Base-by-base conservation (phyloP, 108 stramenopile species). In the Cyclostephanos tholiformis region DNA sequence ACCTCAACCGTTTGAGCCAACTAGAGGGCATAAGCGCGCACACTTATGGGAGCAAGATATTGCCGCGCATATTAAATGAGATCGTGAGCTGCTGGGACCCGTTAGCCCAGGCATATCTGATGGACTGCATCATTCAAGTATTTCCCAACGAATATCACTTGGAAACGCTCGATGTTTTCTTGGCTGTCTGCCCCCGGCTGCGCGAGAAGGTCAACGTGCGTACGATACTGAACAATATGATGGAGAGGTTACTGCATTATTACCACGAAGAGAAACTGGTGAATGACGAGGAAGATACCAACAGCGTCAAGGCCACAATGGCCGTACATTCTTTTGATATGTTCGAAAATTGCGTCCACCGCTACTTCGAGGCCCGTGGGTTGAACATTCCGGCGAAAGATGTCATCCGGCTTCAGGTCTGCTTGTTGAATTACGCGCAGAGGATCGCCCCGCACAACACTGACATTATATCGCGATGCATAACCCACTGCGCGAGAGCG, bases 141-240 rank as follows among this genome's bases (percentile, higher is more conserved):
- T 99, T 99, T 64, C 98, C 98, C 6, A 96, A 97, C 75, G 96
- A 97, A 67, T 99, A 95, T 81, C 98, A 99, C 74, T 86, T 99
- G 62, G 95, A 92, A 51, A 98, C 99, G 8, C 85, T 99, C 77
- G 94, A 91, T 43, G 79, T 88, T 51, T 89, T 98, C 30, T 72
- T 99, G 72, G 84, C 80, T 9, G 91, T 93, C 17, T 95, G 93
- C 72, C 90, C 94, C 26, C 84, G 81, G 62, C 79, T 98, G 55
- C 88, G 94, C 48, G 97, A 98, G 81, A 98, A 97, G 88, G 98
- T 99, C 38, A 96, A 97, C 67, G 95, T 97, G 43, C 86, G 97
- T 5, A 92, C 94, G 48, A 97, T 99, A 48, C 74, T 98, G 48
- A 92, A 96, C 72, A 81, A 86, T 22, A 79, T 98, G 72, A 98